These are phyloP conservation scores for Aspergillus sp. DNA, from an alignment of 2,329 filamentous ascomycete genomes.

Conservation along the genomic window DNA sequence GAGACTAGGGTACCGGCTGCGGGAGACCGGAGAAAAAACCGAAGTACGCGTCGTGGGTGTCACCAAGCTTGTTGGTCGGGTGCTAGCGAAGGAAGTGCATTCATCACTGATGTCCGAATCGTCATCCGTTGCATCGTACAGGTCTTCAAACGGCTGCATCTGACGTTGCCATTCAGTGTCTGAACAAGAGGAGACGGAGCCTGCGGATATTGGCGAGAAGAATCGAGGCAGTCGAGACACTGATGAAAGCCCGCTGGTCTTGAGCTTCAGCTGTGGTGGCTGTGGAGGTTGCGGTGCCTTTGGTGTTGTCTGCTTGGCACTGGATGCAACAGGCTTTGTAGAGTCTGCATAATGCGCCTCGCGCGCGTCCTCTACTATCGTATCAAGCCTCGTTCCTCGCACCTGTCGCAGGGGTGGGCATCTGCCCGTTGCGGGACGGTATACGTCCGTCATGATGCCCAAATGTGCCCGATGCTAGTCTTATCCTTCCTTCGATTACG, in stretches of 20 bases:
- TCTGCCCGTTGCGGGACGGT: constrained; percentile 54
- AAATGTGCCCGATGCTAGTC: neutral
- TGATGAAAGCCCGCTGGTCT: constrained; percentile 32
- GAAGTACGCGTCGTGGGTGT: constrained; percentile 44
- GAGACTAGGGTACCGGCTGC: constrained; percentile 58
- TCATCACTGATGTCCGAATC: constrained; percentile 60
- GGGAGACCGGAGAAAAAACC: constrained; percentile 40
- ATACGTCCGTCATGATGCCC: constrained; percentile 48
- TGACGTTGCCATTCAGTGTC: constrained; percentile 62
- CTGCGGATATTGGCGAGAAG: constrained; percentile 36
- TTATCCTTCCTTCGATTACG: constrained; percentile 29
- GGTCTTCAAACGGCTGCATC: constrained; percentile 78
- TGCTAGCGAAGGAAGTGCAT: constrained; percentile 51
- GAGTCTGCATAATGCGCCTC: constrained; percentile 30
- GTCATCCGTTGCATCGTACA: constrained; percentile 84
- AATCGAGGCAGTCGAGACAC: constrained; percentile 28
- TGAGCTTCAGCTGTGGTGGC: constrained; percentile 36
- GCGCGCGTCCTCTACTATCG: constrained; percentile 60
- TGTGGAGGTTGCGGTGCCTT: neutral
- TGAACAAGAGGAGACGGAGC: constrained; percentile 44
- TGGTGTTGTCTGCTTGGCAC: constrained; percentile 4
- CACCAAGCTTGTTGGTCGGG: constrained; percentile 52
- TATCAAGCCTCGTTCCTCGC: constrained; percentile 62
- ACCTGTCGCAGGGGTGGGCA: constrained; percentile 58
- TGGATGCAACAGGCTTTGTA: constrained; percentile 8